These are phyloP conservation scores for Cenococcum geophilum DNA, from an alignment of 495 filamentous ascomycete genomes.

Conservation along the genomic window DNA sequence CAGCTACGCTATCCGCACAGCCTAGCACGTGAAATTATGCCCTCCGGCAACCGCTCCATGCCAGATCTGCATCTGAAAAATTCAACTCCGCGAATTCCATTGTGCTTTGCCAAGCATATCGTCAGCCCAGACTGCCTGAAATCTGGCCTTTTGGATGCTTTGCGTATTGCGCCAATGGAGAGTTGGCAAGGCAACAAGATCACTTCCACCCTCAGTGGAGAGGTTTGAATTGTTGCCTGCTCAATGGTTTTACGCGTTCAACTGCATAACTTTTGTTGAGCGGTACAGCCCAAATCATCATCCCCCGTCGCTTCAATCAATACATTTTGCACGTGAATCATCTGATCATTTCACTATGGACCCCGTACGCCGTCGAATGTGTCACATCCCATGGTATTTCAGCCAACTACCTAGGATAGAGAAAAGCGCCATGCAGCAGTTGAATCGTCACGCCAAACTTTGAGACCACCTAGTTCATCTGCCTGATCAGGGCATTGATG, in stretches of 20 bases:
- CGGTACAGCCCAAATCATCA: not conserved
- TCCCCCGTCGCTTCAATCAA: not conserved
- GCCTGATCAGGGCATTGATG: conserved; percentile 91
- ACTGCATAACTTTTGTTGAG: not conserved
- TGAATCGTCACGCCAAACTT: conserved; percentile 17
- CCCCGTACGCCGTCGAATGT: conserved; percentile 5
- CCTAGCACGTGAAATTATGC: not conserved
- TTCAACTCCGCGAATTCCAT: not conserved
- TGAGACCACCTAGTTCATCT: conserved; percentile 79
- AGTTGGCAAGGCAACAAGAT: not conserved
- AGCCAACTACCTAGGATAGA: conserved; percentile 6
- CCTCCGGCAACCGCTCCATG: not conserved
- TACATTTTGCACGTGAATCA: not conserved
- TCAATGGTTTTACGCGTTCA: not conserved
- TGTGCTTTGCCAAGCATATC: not conserved
- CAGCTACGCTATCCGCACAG: not conserved
- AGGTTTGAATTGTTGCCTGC: not conserved
- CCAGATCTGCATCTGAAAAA: conserved; percentile 3
- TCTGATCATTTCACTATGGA: conserved; percentile 5
- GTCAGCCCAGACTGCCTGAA: not conserved
- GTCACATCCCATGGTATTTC: conserved; percentile 19
- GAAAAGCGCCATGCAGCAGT: not conserved
- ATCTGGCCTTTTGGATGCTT: not conserved
- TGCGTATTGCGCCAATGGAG: not conserved
- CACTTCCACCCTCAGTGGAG: not conserved